Conservation (phyloP, 192 early-diverging fungal species). For the Backusella psychrophila region DNA sequence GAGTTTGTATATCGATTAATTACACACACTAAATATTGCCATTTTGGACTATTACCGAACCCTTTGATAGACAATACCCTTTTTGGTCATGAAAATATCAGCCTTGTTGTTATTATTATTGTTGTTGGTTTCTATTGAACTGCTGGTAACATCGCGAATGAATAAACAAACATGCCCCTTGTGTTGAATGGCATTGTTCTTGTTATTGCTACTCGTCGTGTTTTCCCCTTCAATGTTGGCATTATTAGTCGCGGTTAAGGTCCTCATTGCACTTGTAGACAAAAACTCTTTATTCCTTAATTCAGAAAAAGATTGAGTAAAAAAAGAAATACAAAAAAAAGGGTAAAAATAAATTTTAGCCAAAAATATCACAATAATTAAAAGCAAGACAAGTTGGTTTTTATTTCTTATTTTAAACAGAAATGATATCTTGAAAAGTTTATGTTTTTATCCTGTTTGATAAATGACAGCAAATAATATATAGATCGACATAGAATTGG, state of each 20-base stretch:
- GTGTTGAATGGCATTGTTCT: neutral
- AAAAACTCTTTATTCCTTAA: neutral
- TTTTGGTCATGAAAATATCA: neutral
- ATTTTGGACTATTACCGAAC: neutral
- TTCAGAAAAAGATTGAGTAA: neutral
- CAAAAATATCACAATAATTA: neutral
- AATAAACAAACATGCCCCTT: neutral
- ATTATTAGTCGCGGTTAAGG: neutral
- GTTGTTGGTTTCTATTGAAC: neutral
- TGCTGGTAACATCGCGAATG: neutral
- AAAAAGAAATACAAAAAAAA: neutral
- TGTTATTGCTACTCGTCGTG: neutral
- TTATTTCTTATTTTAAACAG: neutral
- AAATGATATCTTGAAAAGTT: neutral
- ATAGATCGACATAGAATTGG: neutral
- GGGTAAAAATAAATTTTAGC: constrained; percentile 2
- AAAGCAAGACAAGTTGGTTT: neutral
- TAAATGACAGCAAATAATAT: neutral
- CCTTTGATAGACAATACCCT: constrained; percentile 1
- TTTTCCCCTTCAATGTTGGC: neutral
- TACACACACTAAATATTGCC: neutral
- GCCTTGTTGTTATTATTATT: neutral
- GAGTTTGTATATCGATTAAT: neutral
- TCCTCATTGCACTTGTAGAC: neutral
- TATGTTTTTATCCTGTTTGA: too few relatives aligned